phyloP scores from a whole-genome alignment of 345 rosid species.

The Pugionium dolabratum region DNA sequence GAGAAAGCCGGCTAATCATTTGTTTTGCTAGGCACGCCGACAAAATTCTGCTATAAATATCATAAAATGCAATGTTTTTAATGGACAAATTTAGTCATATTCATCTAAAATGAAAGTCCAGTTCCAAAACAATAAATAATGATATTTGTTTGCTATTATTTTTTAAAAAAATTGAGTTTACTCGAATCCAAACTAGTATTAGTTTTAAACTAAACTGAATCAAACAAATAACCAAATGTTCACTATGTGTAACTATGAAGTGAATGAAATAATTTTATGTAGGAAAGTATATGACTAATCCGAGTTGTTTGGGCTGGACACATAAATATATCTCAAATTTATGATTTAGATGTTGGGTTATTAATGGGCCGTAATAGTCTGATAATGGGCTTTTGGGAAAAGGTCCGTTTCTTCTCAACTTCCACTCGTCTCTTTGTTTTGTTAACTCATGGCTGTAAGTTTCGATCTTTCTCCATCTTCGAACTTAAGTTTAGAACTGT shows the following conservation, averaged over 20 bases:
- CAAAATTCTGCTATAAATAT: background rate
- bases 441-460: constrained; percentile 39
- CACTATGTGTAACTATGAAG: no score
- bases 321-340: background rate
- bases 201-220: background rate
- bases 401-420: background rate
- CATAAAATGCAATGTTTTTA: background rate
- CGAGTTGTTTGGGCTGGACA: constrained; percentile 1
- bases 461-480: background rate
- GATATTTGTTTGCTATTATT: no score
- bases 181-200: no score
- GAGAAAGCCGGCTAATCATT: constrained; percentile 23
- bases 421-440: constrained; percentile 9
- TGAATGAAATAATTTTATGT: no score
- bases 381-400: constrained; percentile 16
- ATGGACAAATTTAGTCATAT: background rate
- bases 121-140: no score
- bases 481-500: background rate
- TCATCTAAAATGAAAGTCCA: no score
- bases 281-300: background rate
- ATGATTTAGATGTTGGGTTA: background rate
- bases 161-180: no score
- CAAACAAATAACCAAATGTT: no score
- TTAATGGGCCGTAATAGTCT: background rate
- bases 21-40: constrained; percentile 10